Conservation (phyloP, 768 basidiomycete genomes). For the Asterophora lycoperdoides region DNA sequence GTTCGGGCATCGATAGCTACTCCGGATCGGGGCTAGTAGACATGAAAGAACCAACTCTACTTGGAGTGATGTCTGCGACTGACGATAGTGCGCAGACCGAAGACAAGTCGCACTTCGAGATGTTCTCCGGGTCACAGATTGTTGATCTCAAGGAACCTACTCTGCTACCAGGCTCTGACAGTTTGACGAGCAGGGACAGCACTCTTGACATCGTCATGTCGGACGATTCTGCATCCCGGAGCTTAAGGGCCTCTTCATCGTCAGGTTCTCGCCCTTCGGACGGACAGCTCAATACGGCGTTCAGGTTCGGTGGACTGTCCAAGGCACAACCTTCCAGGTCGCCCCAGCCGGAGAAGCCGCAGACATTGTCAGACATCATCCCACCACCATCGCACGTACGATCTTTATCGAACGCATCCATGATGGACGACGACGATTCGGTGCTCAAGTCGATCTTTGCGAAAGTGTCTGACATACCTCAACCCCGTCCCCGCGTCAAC, state of each 20-base stretch:
- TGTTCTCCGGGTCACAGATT: constrained; percentile 25
- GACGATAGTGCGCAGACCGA: constrained; percentile 11
- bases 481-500: constrained; percentile 30
- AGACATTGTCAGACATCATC: constrained; percentile 74
- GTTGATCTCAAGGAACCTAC: constrained; percentile 33
- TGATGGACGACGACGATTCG: constrained; percentile 46
- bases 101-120: constrained; percentile 20
- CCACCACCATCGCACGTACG: constrained; percentile 55
- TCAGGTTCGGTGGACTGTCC: constrained; percentile 67
- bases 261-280: constrained; percentile 47
- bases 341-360: constrained; percentile 27
- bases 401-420: constrained; percentile 42
- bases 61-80: constrained; percentile 15
- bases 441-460: constrained; percentile 54
- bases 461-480: constrained; percentile 37
- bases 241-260: constrained; percentile 24
- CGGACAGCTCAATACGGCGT: constrained; percentile 65
- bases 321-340: constrained; percentile 18
- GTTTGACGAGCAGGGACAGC: constrained; percentile 32
- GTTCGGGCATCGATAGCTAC: constrained; percentile 15
- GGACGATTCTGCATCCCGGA: constrained; percentile 11
- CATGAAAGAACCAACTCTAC: constrained; percentile 25
- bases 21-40: constrained; percentile 23
- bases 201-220: constrained; percentile 17
- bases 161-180: constrained; percentile 35